These are phyloP conservation scores for Bruguiera hainesii DNA, from an alignment of 441 rosid species.

Conservation along the genomic window DNA sequence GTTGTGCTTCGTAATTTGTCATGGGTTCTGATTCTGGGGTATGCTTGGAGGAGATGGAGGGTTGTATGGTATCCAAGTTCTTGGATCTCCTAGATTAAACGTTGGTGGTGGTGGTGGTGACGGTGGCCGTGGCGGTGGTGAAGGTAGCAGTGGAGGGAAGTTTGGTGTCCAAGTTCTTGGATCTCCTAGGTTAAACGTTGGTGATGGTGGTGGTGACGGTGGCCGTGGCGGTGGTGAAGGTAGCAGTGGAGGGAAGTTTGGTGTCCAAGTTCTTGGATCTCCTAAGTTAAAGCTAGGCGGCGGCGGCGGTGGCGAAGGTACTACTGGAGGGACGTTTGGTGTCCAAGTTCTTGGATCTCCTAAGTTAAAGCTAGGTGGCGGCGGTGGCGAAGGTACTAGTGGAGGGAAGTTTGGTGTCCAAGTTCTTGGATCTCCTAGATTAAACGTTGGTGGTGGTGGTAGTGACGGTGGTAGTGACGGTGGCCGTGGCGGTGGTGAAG, in stretches of 20 bases:
- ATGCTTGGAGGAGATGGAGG: slow-evolving; percentile 46
- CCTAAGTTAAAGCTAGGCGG: neutral
- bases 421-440: slow-evolving; percentile 34
- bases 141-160: slow-evolving; percentile 12
- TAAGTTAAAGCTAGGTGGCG: slow-evolving; percentile 26
- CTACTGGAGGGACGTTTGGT: slow-evolving; percentile 20
- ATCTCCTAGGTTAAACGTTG: slow-evolving; percentile 23
- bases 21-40: slow-evolving; percentile 34
- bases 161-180: slow-evolving; percentile 40
- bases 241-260: slow-evolving; percentile 16
- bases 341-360: slow-evolving; percentile 41
- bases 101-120: too few relatives aligned
- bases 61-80: slow-evolving; percentile 35
- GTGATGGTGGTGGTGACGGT: slow-evolving; percentile 3
- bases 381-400: slow-evolving; percentile 7
- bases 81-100: slow-evolving; percentile 32
- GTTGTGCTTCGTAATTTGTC: neutral
- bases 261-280: slow-evolving; percentile 38
- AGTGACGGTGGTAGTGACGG: too few relatives aligned
- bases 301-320: too few relatives aligned
- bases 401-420: slow-evolving; percentile 29
- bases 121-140: slow-evolving; percentile 9
- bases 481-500: slow-evolving; percentile 3
- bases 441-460: neutral
- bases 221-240: slow-evolving; percentile 5